Conservation (phyloP, 192 early-diverging fungal genomes). For the Entomortierella chlamydospora region DNA sequence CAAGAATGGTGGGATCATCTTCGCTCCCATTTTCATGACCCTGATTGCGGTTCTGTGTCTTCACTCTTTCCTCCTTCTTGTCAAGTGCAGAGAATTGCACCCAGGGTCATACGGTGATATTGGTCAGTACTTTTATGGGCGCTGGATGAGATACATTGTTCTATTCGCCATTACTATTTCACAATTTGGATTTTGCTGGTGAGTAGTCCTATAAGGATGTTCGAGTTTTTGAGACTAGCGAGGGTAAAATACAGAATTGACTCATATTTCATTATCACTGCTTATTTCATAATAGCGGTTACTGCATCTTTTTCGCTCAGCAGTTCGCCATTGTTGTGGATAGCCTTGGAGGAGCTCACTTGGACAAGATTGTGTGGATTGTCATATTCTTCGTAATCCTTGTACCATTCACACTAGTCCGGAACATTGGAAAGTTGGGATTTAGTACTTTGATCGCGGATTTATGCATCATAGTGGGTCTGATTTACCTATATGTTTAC, state of each 20-base stretch:
- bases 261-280: no score
- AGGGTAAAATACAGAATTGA: neutral
- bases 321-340: constrained; percentile 82
- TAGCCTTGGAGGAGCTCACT: constrained; percentile 71
- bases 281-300: constrained; percentile 40
- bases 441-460: constrained; percentile 85
- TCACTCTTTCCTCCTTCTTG: constrained; percentile 73
- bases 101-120: constrained; percentile 80
- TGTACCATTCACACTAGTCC: constrained; percentile 85
- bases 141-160: constrained; percentile 72
- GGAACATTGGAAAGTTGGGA: constrained; percentile 88
- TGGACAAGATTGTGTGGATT: constrained; percentile 73
- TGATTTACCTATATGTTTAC: constrained; percentile 80
- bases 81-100: constrained; percentile 70
- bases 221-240: no score
- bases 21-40: constrained; percentile 72
- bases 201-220: no score
- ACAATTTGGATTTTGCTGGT: constrained; percentile 88
- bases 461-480: constrained; percentile 86
- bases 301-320: constrained; percentile 90
- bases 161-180: constrained; percentile 77
- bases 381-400: constrained; percentile 79
- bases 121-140: constrained; percentile 72
- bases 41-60: constrained; percentile 71
- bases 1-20: constrained; percentile 77